phyloP scores from a whole-genome alignment of 108 stramenopile species.

The Skeletonema grethae region DNA sequence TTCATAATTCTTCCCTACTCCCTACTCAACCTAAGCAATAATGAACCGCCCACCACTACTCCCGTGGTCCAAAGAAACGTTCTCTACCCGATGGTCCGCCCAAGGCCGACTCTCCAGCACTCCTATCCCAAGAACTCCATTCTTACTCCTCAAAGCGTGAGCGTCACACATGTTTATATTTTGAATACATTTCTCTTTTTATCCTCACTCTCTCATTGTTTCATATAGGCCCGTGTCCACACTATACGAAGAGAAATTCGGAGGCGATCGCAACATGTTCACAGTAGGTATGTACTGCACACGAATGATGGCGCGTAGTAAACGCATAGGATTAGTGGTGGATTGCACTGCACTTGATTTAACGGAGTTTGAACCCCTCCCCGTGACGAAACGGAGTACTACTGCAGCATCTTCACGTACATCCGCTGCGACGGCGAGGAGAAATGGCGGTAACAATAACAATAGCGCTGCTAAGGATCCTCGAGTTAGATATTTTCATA shows the following conservation, averaged over 20 bases:
- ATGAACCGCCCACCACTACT: slow-evolving; percentile 48
- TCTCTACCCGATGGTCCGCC: slow-evolving; percentile 40
- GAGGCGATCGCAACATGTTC: slow-evolving; percentile 57
- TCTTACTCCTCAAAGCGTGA: slow-evolving; percentile 42
- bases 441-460: neutral
- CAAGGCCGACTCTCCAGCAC: slow-evolving; percentile 42
- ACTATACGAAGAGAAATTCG: slow-evolving; percentile 55
- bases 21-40: neutral
- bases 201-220: too few species aligned
- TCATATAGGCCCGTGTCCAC: slow-evolving; percentile 29
- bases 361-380: slow-evolving; percentile 47
- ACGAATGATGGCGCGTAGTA: slow-evolving; percentile 46
- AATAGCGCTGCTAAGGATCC: slow-evolving; percentile 22
- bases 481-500: slow-evolving; percentile 55
- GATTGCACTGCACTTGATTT: slow-evolving; percentile 57
- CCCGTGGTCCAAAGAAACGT: slow-evolving; percentile 45
- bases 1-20: too few species aligned
- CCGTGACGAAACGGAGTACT: neutral
- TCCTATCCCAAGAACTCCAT: slow-evolving; percentile 43
- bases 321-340: slow-evolving; percentile 45
- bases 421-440: neutral
- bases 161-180: too few species aligned
- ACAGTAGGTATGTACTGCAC: slow-evolving; percentile 49
- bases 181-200: too few species aligned
- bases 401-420: slow-evolving; percentile 2